A percentile compares a stretch with the other conserved stretches of the same genome.
Conservation (phyloP, 495 filamentous ascomycete genomes). For the Podospora didyma region DNA sequence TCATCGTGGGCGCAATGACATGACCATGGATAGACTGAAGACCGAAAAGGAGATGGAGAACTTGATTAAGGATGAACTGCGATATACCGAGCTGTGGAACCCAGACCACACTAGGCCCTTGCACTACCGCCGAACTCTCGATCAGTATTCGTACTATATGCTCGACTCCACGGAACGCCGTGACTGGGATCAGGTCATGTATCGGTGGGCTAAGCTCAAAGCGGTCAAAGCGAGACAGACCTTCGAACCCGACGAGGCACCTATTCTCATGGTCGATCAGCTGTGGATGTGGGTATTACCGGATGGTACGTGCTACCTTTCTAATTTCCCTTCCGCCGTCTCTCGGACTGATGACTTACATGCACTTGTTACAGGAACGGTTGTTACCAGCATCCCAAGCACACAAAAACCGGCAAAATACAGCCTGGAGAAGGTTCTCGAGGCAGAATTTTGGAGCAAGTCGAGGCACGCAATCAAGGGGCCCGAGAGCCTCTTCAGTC, state of each 20-base stretch:
- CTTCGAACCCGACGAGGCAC: not conserved
- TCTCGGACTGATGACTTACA: not conserved
- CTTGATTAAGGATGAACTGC: not conserved
- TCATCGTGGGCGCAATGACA: constrained; percentile 2
- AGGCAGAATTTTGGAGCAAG: constrained; percentile 6
- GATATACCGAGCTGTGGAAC: not conserved
- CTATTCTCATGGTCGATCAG: constrained; percentile 22
- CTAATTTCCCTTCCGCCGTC: not conserved
- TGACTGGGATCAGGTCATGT: constrained; percentile 11
- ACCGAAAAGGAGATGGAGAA: no score
- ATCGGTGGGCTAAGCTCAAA: constrained; percentile 3
- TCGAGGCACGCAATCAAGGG: not conserved
- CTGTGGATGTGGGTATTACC: constrained; percentile 18
- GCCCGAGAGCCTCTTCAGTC: constrained; percentile 7
- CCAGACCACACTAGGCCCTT: not conserved
- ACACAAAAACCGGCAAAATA: constrained; percentile 8
- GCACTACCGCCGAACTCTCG: constrained; percentile 10
- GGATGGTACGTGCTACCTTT: constrained; percentile 1
- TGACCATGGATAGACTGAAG: not conserved
- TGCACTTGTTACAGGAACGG: constrained; percentile 2
- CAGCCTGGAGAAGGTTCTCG: constrained; percentile 11
- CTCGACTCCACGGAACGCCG: constrained; percentile 10
- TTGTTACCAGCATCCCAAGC: constrained; percentile 17
- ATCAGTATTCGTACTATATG: constrained; percentile 12
- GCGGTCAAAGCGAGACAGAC: not conserved